Evolutionary conservation across 2,329 filamentous ascomycete species (phyloP).

Genomic region (Albifimbria verrucaria): DNA sequence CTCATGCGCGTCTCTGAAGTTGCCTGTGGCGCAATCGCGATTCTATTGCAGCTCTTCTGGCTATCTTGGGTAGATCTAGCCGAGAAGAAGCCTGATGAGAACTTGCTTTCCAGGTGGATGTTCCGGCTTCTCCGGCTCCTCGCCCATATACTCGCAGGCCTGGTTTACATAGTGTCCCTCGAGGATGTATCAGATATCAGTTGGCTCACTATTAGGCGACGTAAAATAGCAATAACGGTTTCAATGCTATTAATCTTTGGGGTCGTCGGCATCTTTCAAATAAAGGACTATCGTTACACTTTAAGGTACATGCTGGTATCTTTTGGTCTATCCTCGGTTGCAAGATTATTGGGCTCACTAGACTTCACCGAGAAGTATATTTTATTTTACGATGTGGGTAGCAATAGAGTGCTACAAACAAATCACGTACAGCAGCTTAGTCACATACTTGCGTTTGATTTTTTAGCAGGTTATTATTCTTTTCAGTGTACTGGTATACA

Average conservation of each 20-base stretch:
- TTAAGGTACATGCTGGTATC: neutral
- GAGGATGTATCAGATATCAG: neutral
- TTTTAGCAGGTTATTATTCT: neutral
- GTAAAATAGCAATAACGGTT: neutral
- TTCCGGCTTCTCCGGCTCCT: neutral
- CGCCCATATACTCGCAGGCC: neutral
- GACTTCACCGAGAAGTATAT: neutral
- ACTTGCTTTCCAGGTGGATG: neutral
- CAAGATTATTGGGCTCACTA: neutral
- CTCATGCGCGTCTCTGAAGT: neutral
- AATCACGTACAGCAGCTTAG: neutral
- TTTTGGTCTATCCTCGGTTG: neutral
- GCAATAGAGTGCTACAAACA: neutral
- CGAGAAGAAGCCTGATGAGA: neutral
- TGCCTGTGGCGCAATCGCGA: neutral
- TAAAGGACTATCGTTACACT: neutral
- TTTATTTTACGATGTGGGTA: neutral
- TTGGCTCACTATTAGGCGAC: neutral
- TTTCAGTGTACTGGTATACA: neutral
- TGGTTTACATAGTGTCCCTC: neutral
- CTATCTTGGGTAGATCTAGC: neutral
- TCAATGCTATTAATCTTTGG: neutral
- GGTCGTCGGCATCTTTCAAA: neutral
- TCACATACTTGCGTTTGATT: neutral
- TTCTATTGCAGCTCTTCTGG: neutral